phyloP scores from a whole-genome alignment of 2,329 filamentous ascomycete genomes.

The Calonectria pseudoreteaudii region DNA sequence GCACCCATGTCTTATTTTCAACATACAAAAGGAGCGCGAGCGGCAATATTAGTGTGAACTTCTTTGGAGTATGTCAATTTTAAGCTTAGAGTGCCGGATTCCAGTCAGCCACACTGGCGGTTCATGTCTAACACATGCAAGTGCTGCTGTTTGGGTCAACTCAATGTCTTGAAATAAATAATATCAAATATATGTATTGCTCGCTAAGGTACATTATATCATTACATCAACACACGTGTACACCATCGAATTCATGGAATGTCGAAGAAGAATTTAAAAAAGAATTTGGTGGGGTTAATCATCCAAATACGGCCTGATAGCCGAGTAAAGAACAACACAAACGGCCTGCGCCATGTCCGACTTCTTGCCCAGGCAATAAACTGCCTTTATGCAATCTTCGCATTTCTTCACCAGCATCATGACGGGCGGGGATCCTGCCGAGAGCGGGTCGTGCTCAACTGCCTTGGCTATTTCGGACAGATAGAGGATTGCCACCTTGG shows the following conservation, averaged over 20 bases:
- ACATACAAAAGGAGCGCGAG: too few species aligned
- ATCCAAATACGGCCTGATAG: conserved; percentile 37
- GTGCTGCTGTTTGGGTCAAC: neutral
- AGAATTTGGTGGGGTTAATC: neutral
- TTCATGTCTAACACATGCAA: neutral
- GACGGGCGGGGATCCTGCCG: conserved; percentile 33
- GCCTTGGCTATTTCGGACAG: conserved; percentile 49
- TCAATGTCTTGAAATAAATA: neutral
- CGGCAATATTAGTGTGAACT: neutral
- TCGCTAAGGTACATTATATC: conserved; percentile 1
- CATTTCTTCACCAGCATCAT: conserved; percentile 50
- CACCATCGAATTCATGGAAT: neutral
- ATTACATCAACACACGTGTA: neutral
- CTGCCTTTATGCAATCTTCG: conserved; percentile 62
- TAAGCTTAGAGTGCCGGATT: neutral
- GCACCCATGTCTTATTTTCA: neutral
- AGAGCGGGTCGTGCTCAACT: conserved; percentile 38
- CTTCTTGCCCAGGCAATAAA: conserved; percentile 67
- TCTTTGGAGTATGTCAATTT: neutral
- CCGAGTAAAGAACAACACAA: conserved; percentile 38
- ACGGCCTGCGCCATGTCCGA: conserved; percentile 58
- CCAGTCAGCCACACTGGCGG: neutral
- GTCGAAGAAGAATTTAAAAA: neutral
- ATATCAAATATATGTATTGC: neutral
- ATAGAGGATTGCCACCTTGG: conserved; percentile 55